These are phyloP conservation scores for Coemansia sp. DNA, from an alignment of 192 early-diverging fungal species.

Conservation along the genomic window DNA sequence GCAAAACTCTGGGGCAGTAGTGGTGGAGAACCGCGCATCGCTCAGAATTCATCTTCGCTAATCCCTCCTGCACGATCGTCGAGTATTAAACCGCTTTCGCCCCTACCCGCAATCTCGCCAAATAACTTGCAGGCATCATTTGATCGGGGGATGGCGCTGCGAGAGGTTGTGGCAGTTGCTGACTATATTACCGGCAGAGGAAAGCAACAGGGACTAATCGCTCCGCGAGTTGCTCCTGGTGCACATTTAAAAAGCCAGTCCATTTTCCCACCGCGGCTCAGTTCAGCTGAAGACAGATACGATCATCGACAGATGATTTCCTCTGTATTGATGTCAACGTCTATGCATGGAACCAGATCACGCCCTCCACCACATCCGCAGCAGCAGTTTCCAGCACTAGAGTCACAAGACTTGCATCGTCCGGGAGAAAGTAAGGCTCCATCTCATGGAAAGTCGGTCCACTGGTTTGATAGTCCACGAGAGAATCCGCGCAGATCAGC, in stretches of 20 bases:
- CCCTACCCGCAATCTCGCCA: slow-evolving; percentile 41
- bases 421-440: too few species aligned
- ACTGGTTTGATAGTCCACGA: slow-evolving; percentile 35
- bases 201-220: neutral
- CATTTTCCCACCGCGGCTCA: slow-evolving; percentile 24
- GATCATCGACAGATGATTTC: neutral
- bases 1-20: neutral
- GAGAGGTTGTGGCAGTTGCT: slow-evolving; percentile 25
- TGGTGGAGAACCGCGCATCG: neutral
- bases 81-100: slow-evolving; percentile 37
- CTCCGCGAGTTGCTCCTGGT: neutral
- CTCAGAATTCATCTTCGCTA: neutral
- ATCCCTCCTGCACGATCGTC: slow-evolving; percentile 16
- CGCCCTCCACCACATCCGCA: neutral
- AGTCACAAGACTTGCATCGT: too few species aligned
- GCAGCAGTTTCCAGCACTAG: neutral
- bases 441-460: slow-evolving; percentile 24
- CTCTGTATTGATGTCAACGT: neutral
- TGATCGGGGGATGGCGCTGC: slow-evolving; percentile 42
- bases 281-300: slow-evolving; percentile 12
- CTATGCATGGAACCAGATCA: neutral
- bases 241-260: too few species aligned
- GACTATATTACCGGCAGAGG: slow-evolving; percentile 20
- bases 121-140: slow-evolving; percentile 53
- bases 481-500: neutral